Percentiles rank a stretch among this genome's conserved stretches.
phyloP scores from a whole-genome alignment of 2,329 filamentous ascomycete genomes.

The Keithomyces neogunnii region DNA sequence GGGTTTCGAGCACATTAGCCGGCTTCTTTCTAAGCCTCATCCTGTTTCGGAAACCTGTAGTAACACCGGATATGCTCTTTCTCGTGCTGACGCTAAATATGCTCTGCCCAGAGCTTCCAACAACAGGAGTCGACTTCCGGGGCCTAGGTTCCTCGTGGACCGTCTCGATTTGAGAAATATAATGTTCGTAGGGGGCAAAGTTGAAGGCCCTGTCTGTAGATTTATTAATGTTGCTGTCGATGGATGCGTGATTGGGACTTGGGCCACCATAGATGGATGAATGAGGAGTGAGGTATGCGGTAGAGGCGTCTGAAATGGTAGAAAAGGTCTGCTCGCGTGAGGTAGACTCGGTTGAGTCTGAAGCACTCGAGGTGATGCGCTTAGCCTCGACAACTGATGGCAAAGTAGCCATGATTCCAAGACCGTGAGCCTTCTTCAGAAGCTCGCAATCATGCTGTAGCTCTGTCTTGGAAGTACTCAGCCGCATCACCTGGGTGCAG shows the following conservation, averaged over 20 bases:
- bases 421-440: conserved; percentile 23
- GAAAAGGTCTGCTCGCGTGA: conserved; percentile 37
- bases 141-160: conserved; percentile 34
- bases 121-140: conserved; percentile 17
- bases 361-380: conserved; percentile 30
- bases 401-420: conserved; percentile 24
- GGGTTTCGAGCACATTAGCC: conserved; percentile 20
- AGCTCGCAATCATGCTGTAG: conserved; percentile 29
- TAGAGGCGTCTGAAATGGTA: conserved; percentile 31
- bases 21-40: conserved; percentile 34
- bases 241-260: conserved; percentile 9
- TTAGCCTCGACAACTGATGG: conserved; percentile 19
- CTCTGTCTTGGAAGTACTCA: conserved; percentile 26
- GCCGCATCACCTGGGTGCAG: conserved; percentile 28
- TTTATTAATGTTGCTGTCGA: conserved; percentile 2
- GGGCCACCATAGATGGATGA: conserved; percentile 29
- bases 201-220: conserved; percentile 30
- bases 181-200: conserved; percentile 45
- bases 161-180: conserved; percentile 35
- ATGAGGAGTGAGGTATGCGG: conserved; percentile 32
- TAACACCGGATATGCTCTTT: conserved; percentile 37
- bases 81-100: conserved; percentile 36
- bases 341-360: conserved; percentile 30
- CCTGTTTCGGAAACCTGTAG: conserved; percentile 32
- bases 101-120: conserved; percentile 26